These are phyloP conservation scores for Pleurotus tuber-regium DNA, from an alignment of 768 basidiomycete species.

Conservation along the genomic window DNA sequence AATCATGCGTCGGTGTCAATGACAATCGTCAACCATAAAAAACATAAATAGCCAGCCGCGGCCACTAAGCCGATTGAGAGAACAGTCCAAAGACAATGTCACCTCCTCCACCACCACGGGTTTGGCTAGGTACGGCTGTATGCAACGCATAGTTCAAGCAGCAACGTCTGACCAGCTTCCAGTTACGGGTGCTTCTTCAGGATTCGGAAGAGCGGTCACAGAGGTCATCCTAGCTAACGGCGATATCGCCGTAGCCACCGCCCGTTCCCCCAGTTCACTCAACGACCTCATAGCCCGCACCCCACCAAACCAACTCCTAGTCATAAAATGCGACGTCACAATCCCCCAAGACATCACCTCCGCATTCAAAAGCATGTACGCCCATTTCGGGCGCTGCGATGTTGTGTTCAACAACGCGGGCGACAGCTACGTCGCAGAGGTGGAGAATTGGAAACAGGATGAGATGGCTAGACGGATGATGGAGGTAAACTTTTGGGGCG, in stretches of 20 bases:
- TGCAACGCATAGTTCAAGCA: no score
- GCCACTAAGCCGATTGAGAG: no score
- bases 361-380: constrained; percentile 10
- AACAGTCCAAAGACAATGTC: no score
- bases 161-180: neutral
- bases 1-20: no score
- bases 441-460: constrained; percentile 18
- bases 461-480: constrained; percentile 20
- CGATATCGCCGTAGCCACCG: constrained; percentile 38
- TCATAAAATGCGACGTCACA: constrained; percentile 36
- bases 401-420: constrained; percentile 21
- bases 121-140: no score
- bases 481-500: constrained; percentile 30
- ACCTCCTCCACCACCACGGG: neutral
- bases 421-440: constrained; percentile 17
- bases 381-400: constrained; percentile 16
- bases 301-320: constrained; percentile 27
- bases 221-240: constrained; percentile 33
- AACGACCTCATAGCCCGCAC: constrained; percentile 26
- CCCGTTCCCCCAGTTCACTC: constrained; percentile 31
- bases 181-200: constrained; percentile 20
- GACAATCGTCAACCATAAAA: no score
- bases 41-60: no score
- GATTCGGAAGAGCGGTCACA: constrained; percentile 34
- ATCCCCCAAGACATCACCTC: constrained; percentile 16